These are phyloP conservation scores for Zea luxurians DNA, from an alignment of 176 grass and related monocot genomes.

Conservation along the genomic window DNA sequence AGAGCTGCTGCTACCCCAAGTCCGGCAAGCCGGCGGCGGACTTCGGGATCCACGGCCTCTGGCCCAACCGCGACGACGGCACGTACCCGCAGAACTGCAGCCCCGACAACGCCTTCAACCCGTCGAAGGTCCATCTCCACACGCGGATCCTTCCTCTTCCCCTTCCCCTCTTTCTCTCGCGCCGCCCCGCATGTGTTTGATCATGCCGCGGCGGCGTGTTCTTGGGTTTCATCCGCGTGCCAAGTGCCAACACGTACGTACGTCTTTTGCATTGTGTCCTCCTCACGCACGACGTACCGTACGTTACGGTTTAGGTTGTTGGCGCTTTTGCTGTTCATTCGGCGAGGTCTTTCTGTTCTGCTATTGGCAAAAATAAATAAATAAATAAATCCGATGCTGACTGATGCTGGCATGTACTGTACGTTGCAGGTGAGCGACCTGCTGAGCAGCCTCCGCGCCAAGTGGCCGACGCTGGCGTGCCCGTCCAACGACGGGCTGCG, in stretches of 20 bases:
- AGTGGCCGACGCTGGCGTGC: slow-evolving; percentile 89
- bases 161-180: not conserved
- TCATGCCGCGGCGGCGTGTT: not conserved
- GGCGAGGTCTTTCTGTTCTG: not conserved
- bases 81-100: slow-evolving; percentile 88
- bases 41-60: slow-evolving; percentile 96
- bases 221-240: not conserved
- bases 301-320: too few species aligned
- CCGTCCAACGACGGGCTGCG: slow-evolving; percentile 58
- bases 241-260: too few species aligned
- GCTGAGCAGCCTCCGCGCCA: slow-evolving; percentile 38
- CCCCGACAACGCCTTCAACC: slow-evolving; percentile 46
- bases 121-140: slow-evolving; percentile 44
- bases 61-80: slow-evolving; percentile 92
- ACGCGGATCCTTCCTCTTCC: not conserved
- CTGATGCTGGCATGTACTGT: too few species aligned
- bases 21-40: slow-evolving; percentile 83
- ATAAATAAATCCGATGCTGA: too few species aligned
- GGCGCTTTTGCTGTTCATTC: too few species aligned
- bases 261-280: too few species aligned
- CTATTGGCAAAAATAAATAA: not conserved
- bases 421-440: slow-evolving; percentile 62
- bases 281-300: too few species aligned
- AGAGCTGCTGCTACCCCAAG: slow-evolving; percentile 87
- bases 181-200: not conserved